phyloP scores from a whole-genome alignment of 768 basidiomycete genomes.

The Calocera viscosa region DNA sequence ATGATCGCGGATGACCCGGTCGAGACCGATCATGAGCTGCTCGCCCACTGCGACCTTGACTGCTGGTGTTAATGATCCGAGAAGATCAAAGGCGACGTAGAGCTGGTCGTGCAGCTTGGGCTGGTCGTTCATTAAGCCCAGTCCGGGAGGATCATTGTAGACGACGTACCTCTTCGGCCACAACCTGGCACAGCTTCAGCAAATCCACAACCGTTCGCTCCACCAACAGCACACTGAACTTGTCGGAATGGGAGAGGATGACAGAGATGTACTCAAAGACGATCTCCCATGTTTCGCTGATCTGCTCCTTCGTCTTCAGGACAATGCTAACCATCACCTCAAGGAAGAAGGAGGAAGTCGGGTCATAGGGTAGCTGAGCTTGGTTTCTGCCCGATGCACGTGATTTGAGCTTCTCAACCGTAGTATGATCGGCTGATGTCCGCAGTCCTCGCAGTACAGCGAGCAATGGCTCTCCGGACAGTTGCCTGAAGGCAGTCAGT shows the following conservation, averaged over 20 bases:
- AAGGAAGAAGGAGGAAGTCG: slow-evolving; percentile 84
- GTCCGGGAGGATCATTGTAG: not conserved
- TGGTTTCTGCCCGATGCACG: slow-evolving; percentile 1
- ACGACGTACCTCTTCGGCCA: slow-evolving; percentile 58
- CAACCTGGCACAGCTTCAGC: slow-evolving; percentile 66
- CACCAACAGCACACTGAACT: slow-evolving; percentile 81
- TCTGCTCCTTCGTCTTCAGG: slow-evolving; percentile 57
- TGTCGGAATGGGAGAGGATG: slow-evolving; percentile 58
- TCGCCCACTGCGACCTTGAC: slow-evolving; percentile 81
- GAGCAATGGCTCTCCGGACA: slow-evolving; percentile 65
- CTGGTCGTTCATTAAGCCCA: slow-evolving; percentile 29
- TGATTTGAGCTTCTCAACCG: slow-evolving; percentile 44
- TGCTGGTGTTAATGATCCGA: slow-evolving; percentile 61
- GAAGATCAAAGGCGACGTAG: slow-evolving; percentile 82
- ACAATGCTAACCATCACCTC: slow-evolving; percentile 91
- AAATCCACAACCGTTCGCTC: slow-evolving; percentile 88
- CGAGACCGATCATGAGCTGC: slow-evolving; percentile 73
- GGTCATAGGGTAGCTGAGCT: slow-evolving; percentile 65
- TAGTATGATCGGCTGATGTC: slow-evolving; percentile 79
- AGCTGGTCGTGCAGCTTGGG: slow-evolving; percentile 80
- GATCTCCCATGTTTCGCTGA: slow-evolving; percentile 83
- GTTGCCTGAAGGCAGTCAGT: slow-evolving; percentile 40
- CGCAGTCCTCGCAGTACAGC: slow-evolving; percentile 79
- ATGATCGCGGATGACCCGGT: slow-evolving; percentile 65
- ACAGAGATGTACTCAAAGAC: slow-evolving; percentile 86